Conservation (phyloP, 2,329 filamentous ascomycete genomes). For the Neospermospora avenae region DNA sequence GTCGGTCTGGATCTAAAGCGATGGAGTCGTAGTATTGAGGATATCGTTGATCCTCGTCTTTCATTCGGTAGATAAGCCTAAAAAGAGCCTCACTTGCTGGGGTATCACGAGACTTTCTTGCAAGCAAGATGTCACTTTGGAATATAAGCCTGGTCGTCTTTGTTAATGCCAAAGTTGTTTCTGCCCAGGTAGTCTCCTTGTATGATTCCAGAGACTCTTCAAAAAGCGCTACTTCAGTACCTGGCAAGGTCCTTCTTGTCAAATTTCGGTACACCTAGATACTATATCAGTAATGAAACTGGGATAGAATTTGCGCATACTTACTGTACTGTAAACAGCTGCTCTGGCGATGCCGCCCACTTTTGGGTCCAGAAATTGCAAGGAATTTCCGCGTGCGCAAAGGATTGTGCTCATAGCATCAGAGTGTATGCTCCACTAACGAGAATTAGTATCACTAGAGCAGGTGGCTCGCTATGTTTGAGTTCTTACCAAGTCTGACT, state of each 20-base stretch:
- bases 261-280: neutral
- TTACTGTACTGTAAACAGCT: neutral
- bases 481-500: neutral
- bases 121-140: neutral
- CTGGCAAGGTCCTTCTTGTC: neutral
- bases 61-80: neutral
- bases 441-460: neutral
- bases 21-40: neutral
- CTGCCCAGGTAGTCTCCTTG: neutral
- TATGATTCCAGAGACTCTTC: neutral
- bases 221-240: neutral
- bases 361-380: neutral
- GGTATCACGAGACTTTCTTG: neutral
- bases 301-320: neutral
- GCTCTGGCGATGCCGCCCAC: neutral
- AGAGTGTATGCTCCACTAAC: neutral
- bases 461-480: too few species aligned
- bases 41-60: neutral
- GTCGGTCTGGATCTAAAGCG: neutral
- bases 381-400: neutral
- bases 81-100: neutral
- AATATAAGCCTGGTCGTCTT: neutral
- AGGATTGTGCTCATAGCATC: neutral
- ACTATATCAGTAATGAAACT: too few species aligned
- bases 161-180: neutral